Conservation (phyloP, 176 grass and related monocot genomes). For the Puya raimondii region DNA sequence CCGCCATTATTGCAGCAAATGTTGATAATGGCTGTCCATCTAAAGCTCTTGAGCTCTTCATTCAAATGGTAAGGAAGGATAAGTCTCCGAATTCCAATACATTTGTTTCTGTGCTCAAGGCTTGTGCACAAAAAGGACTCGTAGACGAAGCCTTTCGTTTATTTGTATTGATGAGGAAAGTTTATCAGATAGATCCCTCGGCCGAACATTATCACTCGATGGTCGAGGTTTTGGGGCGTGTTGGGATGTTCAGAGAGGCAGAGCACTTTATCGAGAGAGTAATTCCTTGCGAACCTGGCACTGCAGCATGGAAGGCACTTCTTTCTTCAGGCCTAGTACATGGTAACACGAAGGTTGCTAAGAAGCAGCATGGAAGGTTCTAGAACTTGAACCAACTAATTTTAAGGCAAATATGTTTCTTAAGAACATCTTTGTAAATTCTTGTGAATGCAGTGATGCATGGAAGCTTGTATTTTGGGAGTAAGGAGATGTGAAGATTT, state of each 20-base stretch:
- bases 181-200: conserved; percentile 43
- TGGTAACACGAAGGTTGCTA: conserved; percentile 19
- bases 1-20: conserved; percentile 40
- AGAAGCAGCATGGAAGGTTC: conserved; percentile 34
- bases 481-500: no score
- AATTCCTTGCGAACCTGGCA: conserved; percentile 31
- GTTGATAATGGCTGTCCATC: conserved; percentile 37
- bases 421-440: not conserved
- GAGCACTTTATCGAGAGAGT: conserved; percentile 55
- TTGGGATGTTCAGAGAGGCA: conserved; percentile 67
- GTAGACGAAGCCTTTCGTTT: conserved; percentile 45
- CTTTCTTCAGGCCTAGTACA: conserved; percentile 24
- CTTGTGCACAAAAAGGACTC: conserved; percentile 43
- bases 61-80: conserved; percentile 37
- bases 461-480: not conserved
- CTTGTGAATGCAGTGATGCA: not conserved
- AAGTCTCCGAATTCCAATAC: conserved; percentile 31
- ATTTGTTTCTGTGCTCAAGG: conserved; percentile 43
- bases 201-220: conserved; percentile 38
- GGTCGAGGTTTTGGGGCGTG: conserved; percentile 39
- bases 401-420: conserved; percentile 10
- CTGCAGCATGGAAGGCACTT: conserved; percentile 37
- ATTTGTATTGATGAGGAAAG: conserved; percentile 45
- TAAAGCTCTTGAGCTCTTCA: conserved; percentile 37
- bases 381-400: conserved; percentile 12